A percentile compares a stretch with the other conserved stretches of the same genome.
These are phyloP conservation scores for Emericellopsis terricola DNA, from an alignment of 495 filamentous ascomycete species.

Conservation along the genomic window DNA sequence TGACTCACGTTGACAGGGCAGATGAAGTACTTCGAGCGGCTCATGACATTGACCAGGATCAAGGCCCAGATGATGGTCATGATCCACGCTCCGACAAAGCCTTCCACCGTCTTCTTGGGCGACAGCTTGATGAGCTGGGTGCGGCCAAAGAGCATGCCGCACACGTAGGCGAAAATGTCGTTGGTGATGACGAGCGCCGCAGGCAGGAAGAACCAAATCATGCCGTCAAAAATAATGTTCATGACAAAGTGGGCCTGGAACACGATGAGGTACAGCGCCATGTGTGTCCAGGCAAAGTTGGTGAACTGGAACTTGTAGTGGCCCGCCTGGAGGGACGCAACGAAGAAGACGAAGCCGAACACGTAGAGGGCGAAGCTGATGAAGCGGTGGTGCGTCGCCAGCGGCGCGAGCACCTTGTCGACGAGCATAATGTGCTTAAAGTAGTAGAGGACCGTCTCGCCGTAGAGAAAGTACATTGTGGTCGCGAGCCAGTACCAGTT, in stretches of 20 bases:
- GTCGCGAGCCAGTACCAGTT: conserved; percentile 99
- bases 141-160: conserved; percentile 89
- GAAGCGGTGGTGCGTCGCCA: conserved; percentile 96
- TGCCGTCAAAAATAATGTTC: conserved; percentile 98
- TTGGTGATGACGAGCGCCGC: conserved; percentile 93
- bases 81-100: conserved; percentile 92
- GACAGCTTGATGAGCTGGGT: conserved; percentile 97
- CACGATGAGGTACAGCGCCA: conserved; percentile 95
- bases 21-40: conserved; percentile 92
- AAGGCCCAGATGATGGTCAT: conserved; percentile 80
- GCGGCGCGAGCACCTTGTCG: conserved; percentile 78
- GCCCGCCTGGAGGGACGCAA: conserved; percentile 84
- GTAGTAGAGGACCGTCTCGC: conserved; percentile 98
- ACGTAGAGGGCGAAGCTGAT: conserved; percentile 97
- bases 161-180: conserved; percentile 97
- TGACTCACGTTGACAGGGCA: conserved; percentile 71
- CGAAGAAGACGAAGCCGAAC: conserved; percentile 98
- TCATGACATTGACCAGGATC: conserved; percentile 69
- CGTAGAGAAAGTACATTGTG: conserved; percentile 98
- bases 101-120: conserved; percentile 98
- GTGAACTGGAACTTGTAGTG: conserved; percentile 98
- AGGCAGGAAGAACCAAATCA: conserved; percentile 99
- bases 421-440: conserved; percentile 96
- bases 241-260: conserved; percentile 99
- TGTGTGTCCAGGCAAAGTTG: conserved; percentile 98